phyloP scores from a whole-genome alignment of 73 alveolate species.

The Stentor coeruleus region DNA sequence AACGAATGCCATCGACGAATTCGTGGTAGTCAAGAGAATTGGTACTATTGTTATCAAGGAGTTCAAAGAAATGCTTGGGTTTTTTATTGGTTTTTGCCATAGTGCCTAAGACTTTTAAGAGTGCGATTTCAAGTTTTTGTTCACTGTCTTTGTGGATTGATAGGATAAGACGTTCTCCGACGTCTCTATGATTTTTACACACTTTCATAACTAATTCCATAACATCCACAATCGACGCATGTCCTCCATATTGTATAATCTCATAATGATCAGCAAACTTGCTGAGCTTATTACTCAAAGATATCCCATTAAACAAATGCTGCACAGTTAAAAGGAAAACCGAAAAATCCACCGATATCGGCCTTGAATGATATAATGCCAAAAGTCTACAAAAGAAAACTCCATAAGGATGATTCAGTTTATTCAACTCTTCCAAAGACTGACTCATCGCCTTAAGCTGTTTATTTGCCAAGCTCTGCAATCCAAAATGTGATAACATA shows the following conservation, averaged over 20 bases:
- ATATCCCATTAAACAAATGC: not conserved
- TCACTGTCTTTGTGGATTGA: not conserved
- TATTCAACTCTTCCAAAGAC: conserved; percentile 1
- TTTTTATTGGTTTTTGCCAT: not conserved
- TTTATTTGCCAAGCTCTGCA: not conserved
- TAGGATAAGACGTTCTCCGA: conserved; percentile 9
- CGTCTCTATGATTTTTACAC: not conserved
- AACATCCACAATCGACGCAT: conserved; percentile 24
- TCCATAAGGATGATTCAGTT: conserved; percentile 9
- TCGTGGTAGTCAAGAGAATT: not conserved
- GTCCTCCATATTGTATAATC: conserved; percentile 20
- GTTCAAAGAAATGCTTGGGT: not conserved
- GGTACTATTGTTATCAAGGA: not conserved
- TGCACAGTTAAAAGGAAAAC: not conserved
- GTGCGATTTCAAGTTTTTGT: not conserved
- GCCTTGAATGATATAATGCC: not conserved
- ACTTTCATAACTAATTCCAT: conserved; percentile 23
- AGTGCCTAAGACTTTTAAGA: not conserved
- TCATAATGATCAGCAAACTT: conserved; percentile 17
- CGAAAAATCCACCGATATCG: not conserved
- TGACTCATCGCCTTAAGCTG: conserved; percentile 17
- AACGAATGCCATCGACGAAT: conserved; percentile 12
- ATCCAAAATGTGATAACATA: not conserved
- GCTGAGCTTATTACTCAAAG: not conserved
- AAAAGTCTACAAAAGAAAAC: not conserved